These are phyloP conservation scores for Eucalyptus urophylla DNA, from an alignment of 345 rosid species.

Conservation along the genomic window DNA sequence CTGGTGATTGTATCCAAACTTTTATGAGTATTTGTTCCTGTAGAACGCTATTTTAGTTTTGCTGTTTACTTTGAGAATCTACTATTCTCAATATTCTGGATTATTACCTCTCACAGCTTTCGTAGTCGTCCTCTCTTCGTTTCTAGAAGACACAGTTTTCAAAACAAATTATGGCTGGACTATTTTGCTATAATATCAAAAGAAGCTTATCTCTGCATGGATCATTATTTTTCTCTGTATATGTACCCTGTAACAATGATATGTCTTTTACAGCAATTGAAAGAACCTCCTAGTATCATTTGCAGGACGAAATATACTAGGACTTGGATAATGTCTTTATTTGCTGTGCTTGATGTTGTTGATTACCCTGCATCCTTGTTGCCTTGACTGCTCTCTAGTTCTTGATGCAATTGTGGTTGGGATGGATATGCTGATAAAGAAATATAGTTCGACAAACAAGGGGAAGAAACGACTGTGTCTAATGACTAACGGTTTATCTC, in stretches of 20 bases:
- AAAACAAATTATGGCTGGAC: background rate
- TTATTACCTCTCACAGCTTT: background rate
- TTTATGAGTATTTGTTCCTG: background rate
- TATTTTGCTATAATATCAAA: background rate
- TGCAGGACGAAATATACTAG: background rate
- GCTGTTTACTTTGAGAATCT: background rate
- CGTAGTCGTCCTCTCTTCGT: background rate
- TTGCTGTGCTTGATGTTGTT: background rate
- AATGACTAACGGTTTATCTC: conserved; percentile 57
- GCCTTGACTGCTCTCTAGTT: conserved; percentile 59
- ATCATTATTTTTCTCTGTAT: background rate
- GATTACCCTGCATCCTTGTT: background rate
- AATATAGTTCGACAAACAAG: conserved; percentile 37
- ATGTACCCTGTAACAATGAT: background rate
- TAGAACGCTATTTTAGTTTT: background rate
- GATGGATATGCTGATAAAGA: conserved; percentile 89
- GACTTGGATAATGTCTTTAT: background rate
- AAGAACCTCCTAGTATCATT: background rate
- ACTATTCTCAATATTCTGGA: background rate
- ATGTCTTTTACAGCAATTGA: background rate
- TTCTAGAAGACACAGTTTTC: background rate
- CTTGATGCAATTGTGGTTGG: conserved; percentile 92
- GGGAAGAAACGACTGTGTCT: conserved; percentile 85
- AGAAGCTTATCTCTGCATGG: background rate
- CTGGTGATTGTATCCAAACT: conserved; percentile 81